Conservation (phyloP, 805 yeast species). For the Grigorovia yakushimaensis region DNA sequence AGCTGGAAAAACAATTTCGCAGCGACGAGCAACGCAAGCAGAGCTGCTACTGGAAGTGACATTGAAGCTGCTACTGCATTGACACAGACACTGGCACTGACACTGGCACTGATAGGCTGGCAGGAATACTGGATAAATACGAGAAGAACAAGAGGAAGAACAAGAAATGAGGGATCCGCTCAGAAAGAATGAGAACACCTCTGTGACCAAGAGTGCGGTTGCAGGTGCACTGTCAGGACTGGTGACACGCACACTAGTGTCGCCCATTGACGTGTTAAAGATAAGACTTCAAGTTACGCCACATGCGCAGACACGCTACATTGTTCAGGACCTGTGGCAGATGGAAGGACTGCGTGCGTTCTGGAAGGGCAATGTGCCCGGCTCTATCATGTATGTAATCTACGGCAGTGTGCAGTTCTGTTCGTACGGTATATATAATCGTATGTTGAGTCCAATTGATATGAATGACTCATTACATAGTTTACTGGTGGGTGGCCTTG, state of each 20-base stretch:
- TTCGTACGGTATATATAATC: slow-evolving; percentile 49
- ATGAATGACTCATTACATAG: slow-evolving; percentile 27
- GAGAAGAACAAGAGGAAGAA: background rate
- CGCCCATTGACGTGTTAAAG: slow-evolving; percentile 29
- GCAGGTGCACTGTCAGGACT: slow-evolving; percentile 71
- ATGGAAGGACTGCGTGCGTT: slow-evolving; percentile 66
- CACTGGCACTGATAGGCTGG: no score
- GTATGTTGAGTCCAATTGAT: slow-evolving; percentile 15
- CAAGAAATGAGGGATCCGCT: slow-evolving; percentile 32
- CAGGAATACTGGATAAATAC: no score
- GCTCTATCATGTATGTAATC: slow-evolving; percentile 70
- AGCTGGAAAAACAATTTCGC: no score
- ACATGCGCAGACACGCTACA: slow-evolving; percentile 5
- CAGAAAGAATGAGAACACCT: slow-evolving; percentile 41
- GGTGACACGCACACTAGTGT: slow-evolving; percentile 36
- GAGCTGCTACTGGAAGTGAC: no score
- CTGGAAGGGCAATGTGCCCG: slow-evolving; percentile 98
- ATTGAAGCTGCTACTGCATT: no score
- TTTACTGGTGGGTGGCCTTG: slow-evolving; percentile 57
- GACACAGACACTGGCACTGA: no score
- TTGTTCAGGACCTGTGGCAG: slow-evolving; percentile 35
- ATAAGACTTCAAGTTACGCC: slow-evolving; percentile 23
- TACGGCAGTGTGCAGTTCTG: slow-evolving; percentile 86
- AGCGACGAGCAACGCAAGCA: no score
- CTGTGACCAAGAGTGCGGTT: slow-evolving; percentile 42